Evolutionary conservation across 2,329 filamentous ascomycete species (phyloP), one percentile per base, ranked within the genome.

Genomic region (Coccinonectria pachysandricola): DNA sequence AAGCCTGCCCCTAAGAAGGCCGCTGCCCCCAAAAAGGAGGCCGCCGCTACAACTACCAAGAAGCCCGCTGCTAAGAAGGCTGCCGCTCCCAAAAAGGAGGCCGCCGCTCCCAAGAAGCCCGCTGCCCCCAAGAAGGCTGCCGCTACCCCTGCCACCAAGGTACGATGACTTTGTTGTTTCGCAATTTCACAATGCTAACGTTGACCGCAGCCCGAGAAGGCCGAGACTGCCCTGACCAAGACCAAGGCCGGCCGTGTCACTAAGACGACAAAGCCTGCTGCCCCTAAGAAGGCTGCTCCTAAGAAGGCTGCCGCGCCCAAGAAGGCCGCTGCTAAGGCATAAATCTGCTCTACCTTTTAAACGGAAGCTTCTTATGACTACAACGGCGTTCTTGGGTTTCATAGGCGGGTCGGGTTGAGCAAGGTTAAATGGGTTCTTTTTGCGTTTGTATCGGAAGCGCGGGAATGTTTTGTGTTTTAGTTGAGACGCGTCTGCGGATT

Each of bases 171-270:
- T 9, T 3, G 12, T 4, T 3, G 15, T 14, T 3, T 8, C n/a
- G n/a, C n/a, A n/a, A n/a, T n/a, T n/a, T n/a, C n/a, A n/a, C n/a
- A n/a, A n/a, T n/a, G n/a, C n/a, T n/a, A n/a, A n/a, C n/a, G n/a
- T n/a, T n/a, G n/a, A n/a, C n/a, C 12, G 10, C 23, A 55, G 52
- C 34, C 76, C 31, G 76, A 84, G 42, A 76, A 79, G 59, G 66
- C 75, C 37, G 52, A 57, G 32, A 75, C 76, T 48, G 67, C 79
- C 24, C 60, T 86, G 27, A 72, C 70, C 54, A 87, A 83, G 73
- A 87, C 84, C 56, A 91, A 91, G 73, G 78, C 82, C 28, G 84
- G 85, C 24, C 79, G 85, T 43, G 79, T 92, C 46, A 74, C 79
- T 46, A 92, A 91, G 74, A 64, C n/a, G n/a, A n/a, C n/a, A n/a